Evolutionary conservation across 345 rosid species (phyloP), one percentile per base, ranked within the genome.

Genomic region (Clausena lansium): DNA sequence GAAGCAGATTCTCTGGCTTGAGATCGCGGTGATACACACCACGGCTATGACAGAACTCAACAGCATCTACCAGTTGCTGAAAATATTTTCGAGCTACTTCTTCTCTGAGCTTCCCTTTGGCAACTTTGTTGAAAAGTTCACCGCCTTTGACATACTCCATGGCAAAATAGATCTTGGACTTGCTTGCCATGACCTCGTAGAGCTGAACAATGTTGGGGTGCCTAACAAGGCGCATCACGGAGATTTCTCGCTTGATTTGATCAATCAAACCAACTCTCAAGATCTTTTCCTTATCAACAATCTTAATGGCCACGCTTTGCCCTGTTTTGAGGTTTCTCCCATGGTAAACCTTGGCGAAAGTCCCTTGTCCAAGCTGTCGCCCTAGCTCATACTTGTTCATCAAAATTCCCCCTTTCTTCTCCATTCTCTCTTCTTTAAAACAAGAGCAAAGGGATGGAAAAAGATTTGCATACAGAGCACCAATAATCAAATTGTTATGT

Each of bases 111-210:
- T 78, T 91, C 55, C 98, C 97, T 83, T 79, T 89, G 22, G 90
- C 86, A 22, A 94, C 91, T 83, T 81, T 90, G 80, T 82, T 82
- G 79, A 94, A 94, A 55, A 94, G 93, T 84, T 94, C 98, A 0
- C 97, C 97, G 1, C 97, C 96, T 81, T 60, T 87, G 3, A 89
- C 92, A 1, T 86, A 90, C 70, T 94, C 96, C 91, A 94, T 92
- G 15, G 81, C 92, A 22, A 92, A 94, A 67, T 94, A 94, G 9
- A 94, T 94, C 88, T 89, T 92, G 45, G 82, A 79, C 83, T 84
- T 90, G 91, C 93, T 91, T 0, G 98, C 98, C 96, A 94, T 91
- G 4, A 94, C 97, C 87, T 94, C 98, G 39, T 89, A 85, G 67
- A 94, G 93, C 24, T 87, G 86, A 28, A 92, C 94, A 14, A 94